phyloP scores from a whole-genome alignment of 2,329 filamentous ascomycete genomes.

The Gnomoniopsis sp. region DNA sequence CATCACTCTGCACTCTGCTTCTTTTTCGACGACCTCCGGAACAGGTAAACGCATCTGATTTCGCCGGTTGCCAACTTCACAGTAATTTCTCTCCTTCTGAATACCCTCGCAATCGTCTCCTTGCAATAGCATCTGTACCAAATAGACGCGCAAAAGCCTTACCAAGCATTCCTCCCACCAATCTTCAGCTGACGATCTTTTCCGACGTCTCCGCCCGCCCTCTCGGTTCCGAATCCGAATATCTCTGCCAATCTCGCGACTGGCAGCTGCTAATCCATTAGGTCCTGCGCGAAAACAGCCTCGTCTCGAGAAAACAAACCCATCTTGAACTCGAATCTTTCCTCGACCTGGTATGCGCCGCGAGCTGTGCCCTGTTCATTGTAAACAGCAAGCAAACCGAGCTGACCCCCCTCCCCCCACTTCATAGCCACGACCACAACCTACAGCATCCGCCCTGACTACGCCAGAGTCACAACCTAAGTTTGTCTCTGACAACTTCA shows the following conservation, averaged over 20 bases:
- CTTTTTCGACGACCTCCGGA: neutral
- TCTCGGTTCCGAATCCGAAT: constrained; percentile 5
- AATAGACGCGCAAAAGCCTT: neutral
- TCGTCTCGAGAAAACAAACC: neutral
- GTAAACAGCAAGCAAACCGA: constrained; percentile 2
- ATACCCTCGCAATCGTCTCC: neutral
- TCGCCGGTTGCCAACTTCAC: neutral
- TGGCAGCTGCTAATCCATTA: neutral
- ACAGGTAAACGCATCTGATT: neutral
- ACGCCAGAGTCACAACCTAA: neutral
- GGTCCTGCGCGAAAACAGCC: neutral
- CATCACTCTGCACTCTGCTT: neutral
- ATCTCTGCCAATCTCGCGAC: neutral
- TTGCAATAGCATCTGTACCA: neutral
- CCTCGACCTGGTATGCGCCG: constrained; percentile 9
- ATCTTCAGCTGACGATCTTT: neutral
- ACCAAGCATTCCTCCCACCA: neutral
- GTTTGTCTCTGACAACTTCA: neutral
- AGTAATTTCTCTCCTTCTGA: neutral
- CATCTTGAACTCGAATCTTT: neutral
- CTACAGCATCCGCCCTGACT: neutral
- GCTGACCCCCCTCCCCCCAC: constrained; percentile 7
- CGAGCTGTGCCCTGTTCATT: neutral
- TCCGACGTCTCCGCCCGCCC: neutral
- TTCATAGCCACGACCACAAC: constrained; percentile 13